Base-by-base conservation (phyloP, 2,329 filamentous ascomycete genomes). In the Leptodontidium sp. region DNA sequence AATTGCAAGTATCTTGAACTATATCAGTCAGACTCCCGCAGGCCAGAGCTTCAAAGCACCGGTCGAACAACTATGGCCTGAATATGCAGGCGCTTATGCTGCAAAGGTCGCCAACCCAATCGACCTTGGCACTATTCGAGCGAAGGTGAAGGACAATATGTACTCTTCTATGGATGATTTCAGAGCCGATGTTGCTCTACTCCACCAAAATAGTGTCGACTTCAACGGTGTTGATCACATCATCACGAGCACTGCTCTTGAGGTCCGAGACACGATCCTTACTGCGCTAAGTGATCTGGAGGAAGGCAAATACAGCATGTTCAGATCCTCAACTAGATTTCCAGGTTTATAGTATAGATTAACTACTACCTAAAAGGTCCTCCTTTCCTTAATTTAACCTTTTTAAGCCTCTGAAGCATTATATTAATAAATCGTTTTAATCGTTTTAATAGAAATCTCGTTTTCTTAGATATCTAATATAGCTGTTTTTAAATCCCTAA, bases 161-260 rank as follows among this genome's bases (percentile, higher is more conserved):
- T 97, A 97, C 78, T 77, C 80, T 12, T 89, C 87, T 9, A 85
- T 93, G 17, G 88, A 90, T 65, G 88, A 89, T 5, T 91, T 97
- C 77, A 88, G 90, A 75, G 83, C 85, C 61, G 93, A 97, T 75
- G 86, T 98, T 64, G 82, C 90, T 52, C 84, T 93, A 65, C 91
- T 98, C 79, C 87, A 95, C 70, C 83, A 89, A 71, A 98, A 98
- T 78, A 89, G 91, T 0, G 79, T 90, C 53, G 82, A 84, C 1
- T 98, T 97, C 85, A 98, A 98, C 78, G 94, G 94, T 24, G 82
- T 87, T 0, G 82, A 87, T 5, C 94, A 98, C 76, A 83, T 88
- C 0, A 89, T 98, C 61, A 91, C 93, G 0, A 82, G 84, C 53
- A 26, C 55, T 66, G 86, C 84, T 67, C 83, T 86, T 69, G 82